Base-by-base conservation (phyloP, 139 green algal genomes). In the Micractinium sp. region DNA sequence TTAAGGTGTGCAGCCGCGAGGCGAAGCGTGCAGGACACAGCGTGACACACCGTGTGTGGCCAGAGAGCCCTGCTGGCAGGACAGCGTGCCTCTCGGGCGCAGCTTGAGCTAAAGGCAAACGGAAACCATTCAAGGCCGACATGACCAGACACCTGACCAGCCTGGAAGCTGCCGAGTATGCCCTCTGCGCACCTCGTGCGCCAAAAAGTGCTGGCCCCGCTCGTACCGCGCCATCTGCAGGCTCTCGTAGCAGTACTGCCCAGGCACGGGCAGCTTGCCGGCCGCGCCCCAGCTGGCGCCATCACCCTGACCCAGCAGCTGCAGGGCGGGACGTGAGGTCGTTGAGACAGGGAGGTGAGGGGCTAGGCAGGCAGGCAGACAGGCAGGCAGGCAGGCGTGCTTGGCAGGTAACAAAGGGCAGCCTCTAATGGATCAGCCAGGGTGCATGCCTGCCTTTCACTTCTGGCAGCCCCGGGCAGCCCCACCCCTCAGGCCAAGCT, bases 191-290 rank as follows among this genome's bases (percentile, higher is more conserved):
- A 78, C 89, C 90, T 97, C 95, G 83, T 97, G 95, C 25, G 90
- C 86, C 56, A 96, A 66, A 87, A 97, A 97, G 83, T 96, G 89
- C 88, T 96, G 94, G 9, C 93, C 92, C 0, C 79, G 20, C 53
- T 94, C 63, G 90, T 96, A 96, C n/a, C 89, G 82, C 53, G 94
- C 87, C 25, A 96, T 88, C 92, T 97, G 94, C 77, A 95, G 90
- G 80, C 87, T 89, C 89, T 97, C 95, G 82, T 93, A 96, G 82
- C 88, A 90, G 87, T 94, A 92, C 92, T 97, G 94, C 67, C 92
- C 89, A 0, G 92, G 87, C 27, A 53, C 73, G 29, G 92, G 94
- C 82, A 96, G 87, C 63, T 73, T 85, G 19, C 94, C 94, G 13
- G 91, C 39, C 47, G 76, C 15, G 29, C 91, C 90, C 94, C 94